Evolutionary conservation across 2,329 filamentous ascomycete species (phyloP).

Genomic region (Zasmidium angulare): DNA sequence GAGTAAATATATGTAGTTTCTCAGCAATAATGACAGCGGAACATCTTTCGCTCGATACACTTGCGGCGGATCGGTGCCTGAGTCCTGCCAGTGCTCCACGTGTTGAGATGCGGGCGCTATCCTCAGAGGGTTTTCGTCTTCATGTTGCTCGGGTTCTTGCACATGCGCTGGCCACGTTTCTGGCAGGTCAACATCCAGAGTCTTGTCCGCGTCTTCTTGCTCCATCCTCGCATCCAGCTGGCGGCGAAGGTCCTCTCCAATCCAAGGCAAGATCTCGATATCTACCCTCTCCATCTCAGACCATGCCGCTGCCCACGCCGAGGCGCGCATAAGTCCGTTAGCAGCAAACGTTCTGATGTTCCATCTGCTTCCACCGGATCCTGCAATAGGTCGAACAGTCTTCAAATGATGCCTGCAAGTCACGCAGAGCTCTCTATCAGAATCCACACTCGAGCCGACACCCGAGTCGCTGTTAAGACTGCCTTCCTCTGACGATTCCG

Average conservation of each 20-base stretch:
- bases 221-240: slow-evolving; percentile 56
- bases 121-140: too few species aligned
- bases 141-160: too few species aligned
- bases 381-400: slow-evolving; percentile 36
- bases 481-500: slow-evolving; percentile 38
- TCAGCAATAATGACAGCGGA: slow-evolving; percentile 52
- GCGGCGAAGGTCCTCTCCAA: slow-evolving; percentile 59
- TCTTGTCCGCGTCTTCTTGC: slow-evolving; percentile 42
- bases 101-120: background rate
- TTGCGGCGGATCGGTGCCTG: slow-evolving; percentile 27
- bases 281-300: slow-evolving; percentile 98
- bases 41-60: slow-evolving; percentile 43
- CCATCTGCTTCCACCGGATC: slow-evolving; percentile 58
- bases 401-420: slow-evolving; percentile 40
- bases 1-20: slow-evolving; percentile 55
- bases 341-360: slow-evolving; percentile 88
- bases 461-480: slow-evolving; percentile 29
- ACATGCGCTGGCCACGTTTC: background rate
- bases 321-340: slow-evolving; percentile 88
- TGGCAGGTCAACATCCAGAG: slow-evolving; percentile 16
- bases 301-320: slow-evolving; percentile 93
- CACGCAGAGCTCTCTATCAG: slow-evolving; percentile 28
- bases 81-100: background rate
- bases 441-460: slow-evolving; percentile 27
- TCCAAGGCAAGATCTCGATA: slow-evolving; percentile 79